phyloP scores from a whole-genome alignment of 1,284 basidiomycete species.

The Exsudoporus floridanus region DNA sequence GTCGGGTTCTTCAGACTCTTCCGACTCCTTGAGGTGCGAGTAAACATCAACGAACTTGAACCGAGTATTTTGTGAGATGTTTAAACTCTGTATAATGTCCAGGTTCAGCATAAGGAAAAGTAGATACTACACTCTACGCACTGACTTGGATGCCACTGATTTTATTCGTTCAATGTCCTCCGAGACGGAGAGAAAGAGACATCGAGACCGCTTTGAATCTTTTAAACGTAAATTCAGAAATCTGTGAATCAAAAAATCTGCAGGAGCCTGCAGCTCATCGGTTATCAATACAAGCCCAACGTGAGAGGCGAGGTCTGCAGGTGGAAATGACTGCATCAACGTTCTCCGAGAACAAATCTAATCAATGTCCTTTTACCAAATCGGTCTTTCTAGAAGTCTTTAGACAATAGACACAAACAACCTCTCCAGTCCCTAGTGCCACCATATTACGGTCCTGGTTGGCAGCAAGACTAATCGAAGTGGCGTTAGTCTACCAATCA shows the following conservation, averaged over 20 bases:
- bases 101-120: conserved; percentile 1
- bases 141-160: conserved; percentile 58
- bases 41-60: conserved; percentile 53
- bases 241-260: conserved; percentile 63
- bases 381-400: conserved; percentile 13
- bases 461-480: neutral
- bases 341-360: conserved; percentile 2
- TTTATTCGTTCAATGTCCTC: conserved; percentile 60
- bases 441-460: neutral
- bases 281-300: conserved; percentile 53
- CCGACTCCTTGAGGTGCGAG: conserved; percentile 15
- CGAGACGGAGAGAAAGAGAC: conserved; percentile 56
- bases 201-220: conserved; percentile 37
- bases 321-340: conserved; percentile 34
- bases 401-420: conserved; percentile 23
- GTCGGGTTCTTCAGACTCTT: conserved; percentile 15
- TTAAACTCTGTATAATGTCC: conserved; percentile 46
- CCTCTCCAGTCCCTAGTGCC: neutral
- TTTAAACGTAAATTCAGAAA: conserved; percentile 53
- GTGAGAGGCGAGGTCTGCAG: conserved; percentile 26
- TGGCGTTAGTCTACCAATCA: neutral
- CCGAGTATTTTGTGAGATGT: conserved; percentile 46
- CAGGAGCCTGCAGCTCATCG: conserved; percentile 64
- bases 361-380: conserved; percentile 10
- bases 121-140: conserved; percentile 33